Evolutionary conservation across 805 yeast genomes (phyloP).

Genomic region (Starmera amethionina): DNA sequence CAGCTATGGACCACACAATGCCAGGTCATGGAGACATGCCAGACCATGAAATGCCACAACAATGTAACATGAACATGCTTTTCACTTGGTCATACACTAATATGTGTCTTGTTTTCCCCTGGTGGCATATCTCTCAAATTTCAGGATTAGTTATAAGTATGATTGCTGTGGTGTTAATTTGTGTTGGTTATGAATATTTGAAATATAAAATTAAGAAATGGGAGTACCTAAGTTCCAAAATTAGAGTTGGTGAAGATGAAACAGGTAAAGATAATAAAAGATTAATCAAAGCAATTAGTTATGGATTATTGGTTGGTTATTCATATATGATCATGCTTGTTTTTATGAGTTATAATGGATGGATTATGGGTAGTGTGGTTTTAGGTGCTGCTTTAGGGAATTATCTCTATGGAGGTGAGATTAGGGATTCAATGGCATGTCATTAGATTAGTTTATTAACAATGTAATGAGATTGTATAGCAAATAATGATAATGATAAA

Average conservation of each 20-base stretch:
- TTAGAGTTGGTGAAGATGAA: conserved; percentile 1
- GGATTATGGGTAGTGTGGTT: conserved; percentile 70
- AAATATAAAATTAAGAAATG: conserved; percentile 18
- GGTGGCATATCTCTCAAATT: conserved; percentile 68
- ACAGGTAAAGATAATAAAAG: conserved; percentile 5
- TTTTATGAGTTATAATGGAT: conserved; percentile 82
- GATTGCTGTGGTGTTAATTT: conserved; percentile 34
- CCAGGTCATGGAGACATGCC: conserved; percentile 15
- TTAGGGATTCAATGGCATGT: conserved; percentile 17
- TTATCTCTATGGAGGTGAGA: conserved; percentile 41
- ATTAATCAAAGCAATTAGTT: conserved; percentile 31
- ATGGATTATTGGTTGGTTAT: conserved; percentile 59
- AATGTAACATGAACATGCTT: conserved; percentile 33
- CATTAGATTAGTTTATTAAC: conserved; percentile 6
- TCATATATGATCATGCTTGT: conserved; percentile 70
- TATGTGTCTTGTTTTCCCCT: conserved; percentile 60
- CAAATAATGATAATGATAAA: too few species aligned
- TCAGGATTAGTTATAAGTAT: conserved; percentile 44
- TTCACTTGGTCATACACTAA: conserved; percentile 73
- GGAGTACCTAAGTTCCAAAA: conserved; percentile 5
- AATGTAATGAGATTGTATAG: too few species aligned
- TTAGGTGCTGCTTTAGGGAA: conserved; percentile 67
- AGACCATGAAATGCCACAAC: conserved; percentile 14
- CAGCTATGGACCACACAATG: conserved; percentile 9
- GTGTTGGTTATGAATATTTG: conserved; percentile 55